A percentile compares a stretch with the other conserved stretches of the same genome.
These are phyloP conservation scores for Cadophora sp. DNA, from an alignment of 2,329 filamentous ascomycete genomes.

Conservation along the genomic window DNA sequence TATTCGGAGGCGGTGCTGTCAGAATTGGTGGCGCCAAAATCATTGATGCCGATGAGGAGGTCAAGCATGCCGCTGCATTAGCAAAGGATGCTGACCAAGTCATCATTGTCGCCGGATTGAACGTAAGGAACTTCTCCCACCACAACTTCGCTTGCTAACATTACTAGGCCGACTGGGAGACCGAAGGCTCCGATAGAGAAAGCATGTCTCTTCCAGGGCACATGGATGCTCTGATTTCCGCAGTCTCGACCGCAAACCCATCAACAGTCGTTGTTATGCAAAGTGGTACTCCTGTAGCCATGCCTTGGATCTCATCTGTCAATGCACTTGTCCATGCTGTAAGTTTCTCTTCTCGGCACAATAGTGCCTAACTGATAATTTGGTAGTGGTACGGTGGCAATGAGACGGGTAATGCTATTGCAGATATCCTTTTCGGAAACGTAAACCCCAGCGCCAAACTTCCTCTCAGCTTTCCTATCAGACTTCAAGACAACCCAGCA, in stretches of 20 bases:
- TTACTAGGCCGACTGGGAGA: slow-evolving; percentile 72
- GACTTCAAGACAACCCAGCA: slow-evolving; percentile 73
- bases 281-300: slow-evolving; percentile 75
- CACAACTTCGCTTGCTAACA: not conserved
- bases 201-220: slow-evolving; percentile 79
- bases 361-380: slow-evolving; percentile 43
- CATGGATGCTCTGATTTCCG: slow-evolving; percentile 72
- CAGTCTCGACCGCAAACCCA: slow-evolving; percentile 70
- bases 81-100: slow-evolving; percentile 78
- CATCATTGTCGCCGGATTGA: slow-evolving; percentile 78
- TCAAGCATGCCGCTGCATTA: slow-evolving; percentile 69
- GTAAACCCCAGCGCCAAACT: slow-evolving; percentile 79
- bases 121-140: slow-evolving; percentile 49
- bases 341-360: slow-evolving; percentile 62
- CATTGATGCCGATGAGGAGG: slow-evolving; percentile 63
- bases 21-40: slow-evolving; percentile 66
- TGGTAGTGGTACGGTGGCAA: slow-evolving; percentile 80
- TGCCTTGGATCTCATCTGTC: slow-evolving; percentile 69
- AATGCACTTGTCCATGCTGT: slow-evolving; percentile 69
- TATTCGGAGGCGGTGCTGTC: slow-evolving; percentile 65
- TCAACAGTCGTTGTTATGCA: slow-evolving; percentile 78
- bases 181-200: slow-evolving; percentile 78
- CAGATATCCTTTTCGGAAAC: slow-evolving; percentile 77
- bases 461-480: slow-evolving; percentile 73
- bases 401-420: slow-evolving; percentile 82